phyloP scores from a whole-genome alignment of 139 green algal genomes.

The Coccomyxa sp. region DNA sequence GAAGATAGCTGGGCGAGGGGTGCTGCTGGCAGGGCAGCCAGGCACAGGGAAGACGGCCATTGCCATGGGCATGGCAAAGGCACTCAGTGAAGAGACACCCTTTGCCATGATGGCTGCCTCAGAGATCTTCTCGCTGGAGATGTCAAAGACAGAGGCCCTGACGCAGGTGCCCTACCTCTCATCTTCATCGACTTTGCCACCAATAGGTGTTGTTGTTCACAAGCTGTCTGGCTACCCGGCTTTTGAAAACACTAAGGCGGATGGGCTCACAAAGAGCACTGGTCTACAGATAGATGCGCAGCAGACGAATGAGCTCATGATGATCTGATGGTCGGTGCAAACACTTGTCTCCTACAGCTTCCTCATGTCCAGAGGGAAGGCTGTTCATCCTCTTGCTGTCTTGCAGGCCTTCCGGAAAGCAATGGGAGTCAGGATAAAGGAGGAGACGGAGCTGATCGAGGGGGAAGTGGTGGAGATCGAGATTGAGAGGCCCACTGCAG shows the following conservation, averaged over 20 bases:
- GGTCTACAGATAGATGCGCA: no score
- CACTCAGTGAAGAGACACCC: constrained; percentile 93
- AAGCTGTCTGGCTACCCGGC: not conserved
- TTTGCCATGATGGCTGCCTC: constrained; percentile 97
- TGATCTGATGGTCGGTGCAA: not conserved
- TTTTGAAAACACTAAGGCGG: no score
- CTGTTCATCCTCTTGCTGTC: not conserved
- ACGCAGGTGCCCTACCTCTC: constrained; percentile 69
- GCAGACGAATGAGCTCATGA: not conserved
- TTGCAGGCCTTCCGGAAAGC: constrained; percentile 94
- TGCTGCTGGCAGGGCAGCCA: constrained; percentile 93
- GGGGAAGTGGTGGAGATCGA: constrained; percentile 99
- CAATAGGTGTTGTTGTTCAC: no score
- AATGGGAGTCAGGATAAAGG: constrained; percentile 97
- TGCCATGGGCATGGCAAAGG: constrained; percentile 95
- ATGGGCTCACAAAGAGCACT: no score
- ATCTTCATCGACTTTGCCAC: no score
- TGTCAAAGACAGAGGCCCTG: constrained; percentile 98
- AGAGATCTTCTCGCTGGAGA: constrained; percentile 98
- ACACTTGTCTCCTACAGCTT: not conserved
- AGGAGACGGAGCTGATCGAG: constrained; percentile 99
- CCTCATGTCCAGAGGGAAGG: no score
- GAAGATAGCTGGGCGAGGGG: constrained; percentile 90
- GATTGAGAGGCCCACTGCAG: constrained; percentile 82
- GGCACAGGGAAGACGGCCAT: constrained; percentile 98